Evolutionary conservation across 2,329 filamentous ascomycete species (phyloP).

Genomic region (Trichoderma koningii): DNA sequence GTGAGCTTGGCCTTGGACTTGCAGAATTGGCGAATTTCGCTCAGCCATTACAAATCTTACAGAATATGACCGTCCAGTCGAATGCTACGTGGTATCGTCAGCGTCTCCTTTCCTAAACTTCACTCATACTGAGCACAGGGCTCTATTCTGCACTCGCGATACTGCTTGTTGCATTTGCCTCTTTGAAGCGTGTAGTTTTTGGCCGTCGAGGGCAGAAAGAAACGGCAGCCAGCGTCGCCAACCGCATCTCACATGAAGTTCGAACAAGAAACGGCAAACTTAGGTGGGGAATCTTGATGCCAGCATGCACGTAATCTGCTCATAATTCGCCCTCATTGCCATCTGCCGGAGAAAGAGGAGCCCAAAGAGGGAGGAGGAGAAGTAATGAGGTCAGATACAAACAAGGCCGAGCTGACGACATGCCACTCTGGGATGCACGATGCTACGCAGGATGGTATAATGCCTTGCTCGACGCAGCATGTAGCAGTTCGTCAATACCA

Average conservation of each 20-base stretch:
- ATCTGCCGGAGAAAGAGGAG: background rate
- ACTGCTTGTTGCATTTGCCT: too few relatives aligned
- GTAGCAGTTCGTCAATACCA: too few relatives aligned
- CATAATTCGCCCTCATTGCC: background rate
- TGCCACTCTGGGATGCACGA: constrained; percentile 3
- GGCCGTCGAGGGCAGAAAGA: too few relatives aligned
- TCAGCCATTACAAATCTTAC: background rate
- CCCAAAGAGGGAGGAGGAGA: background rate
- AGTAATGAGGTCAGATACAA: constrained; percentile 5
- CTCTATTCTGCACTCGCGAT: too few relatives aligned
- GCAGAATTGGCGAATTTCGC: background rate
- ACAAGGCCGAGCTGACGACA: constrained; percentile 10
- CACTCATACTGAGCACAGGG: too few relatives aligned
- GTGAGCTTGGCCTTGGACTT: background rate
- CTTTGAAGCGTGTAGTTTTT: too few relatives aligned
- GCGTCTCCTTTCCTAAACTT: too few relatives aligned
- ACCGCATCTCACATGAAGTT: too few relatives aligned
- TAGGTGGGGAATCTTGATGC: background rate
- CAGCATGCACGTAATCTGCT: constrained; percentile 1
- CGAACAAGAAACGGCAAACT: too few relatives aligned
- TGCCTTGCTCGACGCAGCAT: too few relatives aligned
- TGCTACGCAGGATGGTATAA: background rate
- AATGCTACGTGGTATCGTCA: background rate
- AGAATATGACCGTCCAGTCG: background rate
- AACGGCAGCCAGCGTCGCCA: too few relatives aligned